A percentile compares a stretch with the other conserved stretches of the same genome.
These are phyloP conservation scores for Globisporangium polare DNA, from an alignment of 352 stramenopile genomes.

Conservation along the genomic window DNA sequence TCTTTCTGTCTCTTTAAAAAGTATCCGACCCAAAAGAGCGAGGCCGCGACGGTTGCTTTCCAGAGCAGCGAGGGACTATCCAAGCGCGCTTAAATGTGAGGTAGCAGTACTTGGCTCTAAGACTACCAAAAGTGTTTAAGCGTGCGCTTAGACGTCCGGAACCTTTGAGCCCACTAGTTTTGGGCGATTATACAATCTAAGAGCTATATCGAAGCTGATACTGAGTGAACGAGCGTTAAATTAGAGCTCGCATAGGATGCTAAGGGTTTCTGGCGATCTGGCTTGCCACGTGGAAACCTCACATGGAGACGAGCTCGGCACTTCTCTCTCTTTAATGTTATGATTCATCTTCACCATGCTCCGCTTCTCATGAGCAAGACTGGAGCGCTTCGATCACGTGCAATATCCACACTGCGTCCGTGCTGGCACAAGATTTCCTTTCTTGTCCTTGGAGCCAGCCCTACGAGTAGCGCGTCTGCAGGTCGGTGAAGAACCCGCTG, in stretches of 20 bases:
- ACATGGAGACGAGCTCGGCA: constrained; percentile 1
- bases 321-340: not conserved
- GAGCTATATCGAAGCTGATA: not conserved
- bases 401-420: not conserved
- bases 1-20: constrained; percentile 15
- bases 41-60: constrained; percentile 1
- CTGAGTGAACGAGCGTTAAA: not conserved
- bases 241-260: not conserved
- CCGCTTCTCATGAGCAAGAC: not conserved
- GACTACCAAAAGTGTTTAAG: constrained; percentile 8
- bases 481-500: constrained; percentile 83
- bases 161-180: not conserved
- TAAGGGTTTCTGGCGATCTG: not conserved
- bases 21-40: constrained; percentile 10
- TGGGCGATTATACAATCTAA: not conserved
- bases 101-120: not conserved
- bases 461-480: constrained; percentile 81
- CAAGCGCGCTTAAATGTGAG: constrained; percentile 19
- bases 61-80: constrained; percentile 11
- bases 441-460: no score
- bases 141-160: not conserved
- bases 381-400: not conserved
- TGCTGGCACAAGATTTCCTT: not conserved
- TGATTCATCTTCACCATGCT: not conserved
- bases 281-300: constrained; percentile 5